These are phyloP conservation scores for Tylopilus plumbeoviolaceoides DNA, from an alignment of 768 basidiomycete genomes.

Conservation along the genomic window DNA sequence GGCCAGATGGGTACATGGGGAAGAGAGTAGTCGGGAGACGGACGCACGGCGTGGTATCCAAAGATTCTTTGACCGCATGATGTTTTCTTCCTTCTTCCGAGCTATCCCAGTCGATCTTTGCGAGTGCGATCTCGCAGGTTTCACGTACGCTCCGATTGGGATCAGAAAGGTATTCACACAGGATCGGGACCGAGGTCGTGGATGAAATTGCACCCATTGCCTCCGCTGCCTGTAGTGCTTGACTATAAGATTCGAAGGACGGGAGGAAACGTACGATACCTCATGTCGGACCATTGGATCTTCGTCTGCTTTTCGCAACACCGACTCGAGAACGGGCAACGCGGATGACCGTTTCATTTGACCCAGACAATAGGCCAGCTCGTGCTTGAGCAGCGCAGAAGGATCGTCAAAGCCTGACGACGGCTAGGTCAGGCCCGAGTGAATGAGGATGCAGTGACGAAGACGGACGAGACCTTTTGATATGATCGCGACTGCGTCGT, in stretches of 20 bases:
- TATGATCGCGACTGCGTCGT: conserved; percentile 81
- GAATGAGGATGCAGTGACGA: not conserved
- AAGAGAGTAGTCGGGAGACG: not conserved
- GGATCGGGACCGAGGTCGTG: conserved; percentile 56
- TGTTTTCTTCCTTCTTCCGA: conserved; percentile 66
- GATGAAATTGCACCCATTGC: conserved; percentile 94
- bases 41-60: conserved; percentile 36
- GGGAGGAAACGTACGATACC: conserved; percentile 37
- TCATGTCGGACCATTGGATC: conserved; percentile 99
- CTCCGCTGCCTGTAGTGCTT: conserved; percentile 77
- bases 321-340: conserved; percentile 71
- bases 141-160: conserved; percentile 76
- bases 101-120: conserved; percentile 90
- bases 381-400: conserved; percentile 92
- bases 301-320: conserved; percentile 64
- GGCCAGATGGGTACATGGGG: not conserved
- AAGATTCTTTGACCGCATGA: conserved; percentile 28
- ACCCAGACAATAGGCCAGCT: conserved; percentile 94
- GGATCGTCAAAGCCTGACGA: conserved; percentile 74
- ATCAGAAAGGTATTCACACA: conserved; percentile 71
- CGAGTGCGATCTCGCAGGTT: conserved; percentile 96
- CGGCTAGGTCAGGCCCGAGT: not conserved
- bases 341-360: conserved; percentile 78
- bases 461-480: conserved; percentile 57
- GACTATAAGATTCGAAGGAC: conserved; percentile 5